Evolutionary conservation across 768 basidiomycete species (phyloP), one percentile per base, ranked within the genome.

Genomic region (Gymnopilus junonius): DNA sequence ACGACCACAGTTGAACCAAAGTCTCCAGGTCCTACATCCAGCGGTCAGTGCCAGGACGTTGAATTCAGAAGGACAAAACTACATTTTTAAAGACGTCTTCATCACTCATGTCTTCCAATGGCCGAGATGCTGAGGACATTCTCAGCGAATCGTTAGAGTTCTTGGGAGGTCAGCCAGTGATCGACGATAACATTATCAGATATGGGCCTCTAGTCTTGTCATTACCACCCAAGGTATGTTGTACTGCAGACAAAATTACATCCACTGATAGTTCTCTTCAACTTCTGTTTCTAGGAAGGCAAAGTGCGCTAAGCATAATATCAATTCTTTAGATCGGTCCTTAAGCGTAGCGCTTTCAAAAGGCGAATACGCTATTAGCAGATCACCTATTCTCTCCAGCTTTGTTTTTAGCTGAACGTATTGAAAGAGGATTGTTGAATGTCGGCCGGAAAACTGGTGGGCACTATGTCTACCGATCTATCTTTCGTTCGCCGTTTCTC

Each of bases 351-450:
- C n/a, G 25, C 2, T 27, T 32, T 32, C 15, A 55, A 64, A 72
- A 91, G 89, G 87, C 89, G 29, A 90, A 86, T 63, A 89, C 88
- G 14, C 79, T 91, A 10, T 78, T 92, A 21, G 90, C 89, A 53
- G 89, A 92, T 73, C 88, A 89, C 64, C 77, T 91, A 3, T 92
- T 91, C 71, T 91, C 87, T 39, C 90, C 88, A 15, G 83, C 85
- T 8, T 78, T 92, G 8, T 82, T 87, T 59, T 79, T 92, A 17
- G 87, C 87, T 2, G 88, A 92, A 69, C 76, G 81, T 27, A 85
- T 93, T 10, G 89, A 92, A 73, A 72, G 82, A 58, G 80, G 82
- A 0, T 69, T 85, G 5, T 70, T 93, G 8, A 75, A 78, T 15
- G 72, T 84, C 2, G 64, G 65, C 3, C 75, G 76, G 12, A 75